Conservation (phyloP, 208 protist genomes). For the Trypanosoma conorhini region DNA sequence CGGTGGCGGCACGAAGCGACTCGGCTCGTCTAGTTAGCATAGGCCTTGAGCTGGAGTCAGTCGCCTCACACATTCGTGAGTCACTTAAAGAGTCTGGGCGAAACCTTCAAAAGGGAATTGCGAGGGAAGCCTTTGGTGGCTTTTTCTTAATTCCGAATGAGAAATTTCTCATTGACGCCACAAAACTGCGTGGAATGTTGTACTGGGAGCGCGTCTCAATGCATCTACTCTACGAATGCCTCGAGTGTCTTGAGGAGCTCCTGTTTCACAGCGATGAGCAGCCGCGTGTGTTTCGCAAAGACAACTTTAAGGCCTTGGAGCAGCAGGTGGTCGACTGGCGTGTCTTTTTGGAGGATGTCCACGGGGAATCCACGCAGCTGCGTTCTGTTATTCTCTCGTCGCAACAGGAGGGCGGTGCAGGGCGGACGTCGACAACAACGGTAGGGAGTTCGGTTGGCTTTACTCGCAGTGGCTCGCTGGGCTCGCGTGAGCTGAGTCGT, state of each 20-base stretch:
- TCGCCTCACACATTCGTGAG: conserved; percentile 32
- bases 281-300: conserved; percentile 30
- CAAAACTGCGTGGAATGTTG: conserved; percentile 40
- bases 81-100: conserved; percentile 13
- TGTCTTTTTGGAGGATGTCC: conserved; percentile 33
- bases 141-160: conserved; percentile 34
- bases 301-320: conserved; percentile 51
- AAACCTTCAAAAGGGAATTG: conserved; percentile 13
- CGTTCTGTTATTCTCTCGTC: conserved; percentile 27
- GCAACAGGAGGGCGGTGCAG: neutral
- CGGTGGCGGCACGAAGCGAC: conserved; percentile 1
- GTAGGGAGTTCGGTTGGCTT: neutral
- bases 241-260: conserved; percentile 35
- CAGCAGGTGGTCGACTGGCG: conserved; percentile 49
- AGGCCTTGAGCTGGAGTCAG: conserved; percentile 37
- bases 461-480: neutral
- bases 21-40: conserved; percentile 28
- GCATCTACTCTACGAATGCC: conserved; percentile 38
- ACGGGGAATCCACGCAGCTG: conserved; percentile 23
- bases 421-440: neutral
- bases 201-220: conserved; percentile 52
- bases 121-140: conserved; percentile 29
- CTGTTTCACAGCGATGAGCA: conserved; percentile 34
- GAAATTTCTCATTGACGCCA: conserved; percentile 29
- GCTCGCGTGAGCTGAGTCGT: neutral